Conservation (phyloP, 495 filamentous ascomycete species). For the Aspergillus cavernicola region DNA sequence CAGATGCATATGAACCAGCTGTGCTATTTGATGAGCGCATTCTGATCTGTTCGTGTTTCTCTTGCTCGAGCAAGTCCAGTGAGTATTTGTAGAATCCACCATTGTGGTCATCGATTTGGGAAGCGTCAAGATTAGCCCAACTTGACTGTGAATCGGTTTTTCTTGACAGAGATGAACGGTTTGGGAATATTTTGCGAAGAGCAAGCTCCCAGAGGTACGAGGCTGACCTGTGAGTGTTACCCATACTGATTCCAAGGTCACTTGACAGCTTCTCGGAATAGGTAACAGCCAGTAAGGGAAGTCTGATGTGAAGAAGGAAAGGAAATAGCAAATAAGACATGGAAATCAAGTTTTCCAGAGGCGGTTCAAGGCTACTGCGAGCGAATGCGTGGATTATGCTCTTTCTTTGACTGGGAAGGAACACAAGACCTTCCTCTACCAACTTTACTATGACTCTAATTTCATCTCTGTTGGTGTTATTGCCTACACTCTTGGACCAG, state of each 20-base stretch:
- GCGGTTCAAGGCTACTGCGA: background rate
- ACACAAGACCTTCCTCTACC: background rate
- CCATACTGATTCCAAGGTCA: conserved; percentile 6
- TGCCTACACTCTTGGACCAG: too few relatives aligned
- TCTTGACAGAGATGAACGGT: conserved; percentile 11
- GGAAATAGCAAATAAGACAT: background rate
- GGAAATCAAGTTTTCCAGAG: background rate
- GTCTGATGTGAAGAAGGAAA: background rate
- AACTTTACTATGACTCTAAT: too few relatives aligned
- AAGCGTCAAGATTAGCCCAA: background rate
- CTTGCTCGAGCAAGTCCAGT: conserved; percentile 17
- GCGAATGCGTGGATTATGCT: background rate
- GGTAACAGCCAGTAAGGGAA: too few relatives aligned
- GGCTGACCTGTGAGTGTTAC: conserved; percentile 10
- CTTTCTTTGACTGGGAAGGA: background rate
- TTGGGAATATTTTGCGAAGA: conserved; percentile 17
- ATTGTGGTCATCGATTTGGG: conserved; percentile 8
- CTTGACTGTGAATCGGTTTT: background rate
- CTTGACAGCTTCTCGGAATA: too few relatives aligned
- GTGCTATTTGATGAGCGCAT: conserved; percentile 18
- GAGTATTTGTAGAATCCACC: conserved; percentile 29
- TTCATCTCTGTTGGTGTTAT: too few relatives aligned
- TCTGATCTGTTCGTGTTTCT: conserved; percentile 6
- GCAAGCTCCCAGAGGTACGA: conserved; percentile 18
- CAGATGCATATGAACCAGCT: conserved; percentile 18